Base-by-base conservation (phyloP, 225 moss, liverwort and hornwort genomes). In the Takakia lepidozioides region DNA sequence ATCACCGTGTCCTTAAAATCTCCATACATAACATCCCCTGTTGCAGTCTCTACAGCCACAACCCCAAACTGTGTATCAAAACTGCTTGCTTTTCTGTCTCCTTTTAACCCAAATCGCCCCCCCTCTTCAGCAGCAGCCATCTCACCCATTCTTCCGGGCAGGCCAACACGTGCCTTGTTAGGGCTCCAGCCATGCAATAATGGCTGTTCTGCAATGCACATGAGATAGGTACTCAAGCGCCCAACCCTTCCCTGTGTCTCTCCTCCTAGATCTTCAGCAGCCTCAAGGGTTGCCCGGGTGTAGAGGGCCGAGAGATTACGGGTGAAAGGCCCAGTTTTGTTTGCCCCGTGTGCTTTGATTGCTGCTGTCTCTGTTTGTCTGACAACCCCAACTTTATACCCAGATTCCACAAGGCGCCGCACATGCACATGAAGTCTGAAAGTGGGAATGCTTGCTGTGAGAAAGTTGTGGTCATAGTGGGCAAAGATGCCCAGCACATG, bases 351-450 rank as follows among this genome's bases (percentile, higher is more conserved):
- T 10, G 98, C 85, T 66, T 98, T 98, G 37, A 87, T 87, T 24
- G 98, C 98, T 54, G 98, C 98, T 14, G 98, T 98, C 63, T 98
- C 98, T 11, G 87, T 91, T 61, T 98, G 98, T 49, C 98, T 72
- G 19, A 98, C 85, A 37, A 98, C 98, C 10, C 98, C 98, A 45
- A 98, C 98, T 63, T 98, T 98, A 63, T 75, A 77, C 51, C 98
- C 98, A 47, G 98, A 90, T 57, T 84, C 91, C 50, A 98, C 98
- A 66, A 98, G 56, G 39, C 98, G 79, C 65, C 98, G 76, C 10
- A 98, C 98, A 54, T 98, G 98, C 11, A 87, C 87, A 59, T 91
- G 87, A 18, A 98, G 87, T 71, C 98, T 75, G 57, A 87, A 87
- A 4, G 98, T 85, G 19, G 98, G 98, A 22, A 98, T 51, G 67